Conservation (phyloP, 139 green algal species). For the Desmodesmus armatus region DNA sequence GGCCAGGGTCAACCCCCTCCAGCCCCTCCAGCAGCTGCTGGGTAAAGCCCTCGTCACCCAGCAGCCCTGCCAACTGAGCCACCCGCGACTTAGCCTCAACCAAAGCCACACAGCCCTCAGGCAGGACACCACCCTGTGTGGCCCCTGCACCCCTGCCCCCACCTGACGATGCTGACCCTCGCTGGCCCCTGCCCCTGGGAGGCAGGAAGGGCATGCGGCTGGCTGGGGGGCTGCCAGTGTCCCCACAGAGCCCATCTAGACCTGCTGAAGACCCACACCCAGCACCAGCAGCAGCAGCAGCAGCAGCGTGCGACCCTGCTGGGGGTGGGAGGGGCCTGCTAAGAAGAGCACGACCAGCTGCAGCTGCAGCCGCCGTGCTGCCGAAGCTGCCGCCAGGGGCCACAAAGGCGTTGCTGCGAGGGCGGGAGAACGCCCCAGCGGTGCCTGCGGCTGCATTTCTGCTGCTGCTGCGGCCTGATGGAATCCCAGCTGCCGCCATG, state of each 20-base stretch:
- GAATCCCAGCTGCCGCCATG: background rate
- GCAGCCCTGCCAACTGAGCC: background rate
- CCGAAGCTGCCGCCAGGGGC: background rate
- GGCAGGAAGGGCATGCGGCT: too few relatives aligned
- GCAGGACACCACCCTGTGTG: too few relatives aligned
- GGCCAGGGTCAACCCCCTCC: background rate
- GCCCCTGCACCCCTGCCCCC: too few relatives aligned
- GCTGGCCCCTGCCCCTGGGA: background rate
- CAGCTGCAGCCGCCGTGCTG: background rate
- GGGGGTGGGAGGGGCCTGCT: too few relatives aligned
- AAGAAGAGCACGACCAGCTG: too few relatives aligned
- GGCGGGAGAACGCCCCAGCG: slow-evolving; percentile 7
- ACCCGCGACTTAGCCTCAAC: slow-evolving; percentile 4
- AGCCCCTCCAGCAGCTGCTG: background rate
- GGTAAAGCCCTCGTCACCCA: background rate
- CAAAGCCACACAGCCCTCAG: too few relatives aligned
- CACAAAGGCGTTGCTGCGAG: slow-evolving; percentile 23
- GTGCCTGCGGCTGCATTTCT: background rate
- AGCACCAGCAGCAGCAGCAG: too few relatives aligned
- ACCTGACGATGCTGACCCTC: background rate
- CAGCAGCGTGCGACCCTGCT: too few relatives aligned
- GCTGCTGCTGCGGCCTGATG: background rate
- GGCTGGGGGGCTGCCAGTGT: too few relatives aligned
- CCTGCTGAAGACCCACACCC: too few relatives aligned
- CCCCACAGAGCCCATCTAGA: too few relatives aligned